Conservation (phyloP, 768 basidiomycete species). For the Tremella fuciformis region DNA sequence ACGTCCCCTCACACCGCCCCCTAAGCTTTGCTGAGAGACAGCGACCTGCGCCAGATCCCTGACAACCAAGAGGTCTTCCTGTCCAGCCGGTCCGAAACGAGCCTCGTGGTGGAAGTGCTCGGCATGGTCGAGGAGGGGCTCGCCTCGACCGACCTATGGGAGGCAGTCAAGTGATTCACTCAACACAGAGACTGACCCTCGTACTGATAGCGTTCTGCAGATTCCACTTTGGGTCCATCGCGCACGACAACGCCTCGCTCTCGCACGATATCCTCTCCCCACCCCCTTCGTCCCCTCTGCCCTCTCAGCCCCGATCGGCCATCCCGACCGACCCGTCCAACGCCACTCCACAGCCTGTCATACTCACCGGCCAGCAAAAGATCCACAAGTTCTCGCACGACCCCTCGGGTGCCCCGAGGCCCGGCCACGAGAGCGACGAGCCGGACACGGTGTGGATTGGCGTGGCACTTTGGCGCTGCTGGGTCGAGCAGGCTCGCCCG, state of each 20-base stretch:
- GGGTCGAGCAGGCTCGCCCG: constrained; percentile 39
- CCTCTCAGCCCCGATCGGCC: constrained; percentile 50
- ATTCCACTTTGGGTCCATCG: constrained; percentile 84
- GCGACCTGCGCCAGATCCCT: constrained; percentile 76
- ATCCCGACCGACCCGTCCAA: constrained; percentile 52
- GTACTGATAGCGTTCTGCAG: constrained; percentile 55
- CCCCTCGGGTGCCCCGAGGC: constrained; percentile 54
- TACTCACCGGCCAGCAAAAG: constrained; percentile 67
- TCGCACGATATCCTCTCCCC: constrained; percentile 55
- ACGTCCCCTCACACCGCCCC: constrained; percentile 48
- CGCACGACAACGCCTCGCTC: constrained; percentile 79
- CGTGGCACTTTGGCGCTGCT: constrained; percentile 76
- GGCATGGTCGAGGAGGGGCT: constrained; percentile 60
- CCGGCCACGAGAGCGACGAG: constrained; percentile 49
- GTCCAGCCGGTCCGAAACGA: constrained; percentile 65
- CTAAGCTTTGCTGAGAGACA: constrained; percentile 34
- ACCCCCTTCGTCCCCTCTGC: constrained; percentile 52
- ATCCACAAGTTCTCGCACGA: constrained; percentile 66
- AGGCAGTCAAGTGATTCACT: constrained; percentile 66
- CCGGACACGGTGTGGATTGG: constrained; percentile 72
- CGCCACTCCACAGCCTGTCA: constrained; percentile 55
- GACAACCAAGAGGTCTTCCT: constrained; percentile 93
- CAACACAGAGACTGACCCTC: not conserved
- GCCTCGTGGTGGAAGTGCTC: constrained; percentile 80
- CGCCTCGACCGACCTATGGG: constrained; percentile 57